Evolutionary conservation across 2,329 filamentous ascomycete genomes (phyloP).

Genomic region (Penicillium sp.): DNA sequence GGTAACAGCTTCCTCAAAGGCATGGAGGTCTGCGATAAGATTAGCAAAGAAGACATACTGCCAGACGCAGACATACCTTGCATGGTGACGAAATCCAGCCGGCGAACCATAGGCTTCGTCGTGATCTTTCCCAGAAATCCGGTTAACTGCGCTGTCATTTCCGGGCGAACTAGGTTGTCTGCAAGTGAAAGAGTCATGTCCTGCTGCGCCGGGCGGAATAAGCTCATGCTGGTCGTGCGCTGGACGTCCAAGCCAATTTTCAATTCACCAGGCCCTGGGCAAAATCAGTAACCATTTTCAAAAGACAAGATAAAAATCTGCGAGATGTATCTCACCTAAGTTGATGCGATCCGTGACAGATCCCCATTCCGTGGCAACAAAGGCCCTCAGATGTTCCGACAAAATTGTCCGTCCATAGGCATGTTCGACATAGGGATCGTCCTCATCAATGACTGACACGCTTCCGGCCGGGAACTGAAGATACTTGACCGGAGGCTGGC

Average conservation of each 20-base stretch:
- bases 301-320: not conserved
- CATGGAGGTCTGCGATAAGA: conserved; percentile 62
- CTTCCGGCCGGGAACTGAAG: conserved; percentile 40
- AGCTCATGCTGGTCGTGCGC: conserved; percentile 60
- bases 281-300: conserved; percentile 14
- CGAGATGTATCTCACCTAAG: conserved; percentile 49
- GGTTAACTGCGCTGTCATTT: conserved; percentile 61
- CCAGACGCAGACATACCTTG: conserved; percentile 29
- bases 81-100: conserved; percentile 65
- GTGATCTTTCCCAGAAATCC: conserved; percentile 61
- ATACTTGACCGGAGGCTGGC: conserved; percentile 31
- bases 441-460: conserved; percentile 66
- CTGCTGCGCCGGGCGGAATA: conserved; percentile 70
- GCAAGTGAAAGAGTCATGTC: conserved; percentile 76
- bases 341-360: conserved; percentile 83
- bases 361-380: conserved; percentile 73
- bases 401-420: conserved; percentile 67
- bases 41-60: conserved; percentile 13
- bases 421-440: conserved; percentile 55
- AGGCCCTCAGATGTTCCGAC: conserved; percentile 71
- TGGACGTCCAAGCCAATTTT: conserved; percentile 64
- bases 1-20: conserved; percentile 75
- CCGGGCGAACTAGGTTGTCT: conserved; percentile 63
- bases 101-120: conserved; percentile 66
- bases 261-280: conserved; percentile 64